A percentile compares a stretch with the other conserved stretches of the same genome.
These are phyloP conservation scores for Cryptococcus depauperatus DNA, from an alignment of 1,284 basidiomycete species.

Conservation along the genomic window DNA sequence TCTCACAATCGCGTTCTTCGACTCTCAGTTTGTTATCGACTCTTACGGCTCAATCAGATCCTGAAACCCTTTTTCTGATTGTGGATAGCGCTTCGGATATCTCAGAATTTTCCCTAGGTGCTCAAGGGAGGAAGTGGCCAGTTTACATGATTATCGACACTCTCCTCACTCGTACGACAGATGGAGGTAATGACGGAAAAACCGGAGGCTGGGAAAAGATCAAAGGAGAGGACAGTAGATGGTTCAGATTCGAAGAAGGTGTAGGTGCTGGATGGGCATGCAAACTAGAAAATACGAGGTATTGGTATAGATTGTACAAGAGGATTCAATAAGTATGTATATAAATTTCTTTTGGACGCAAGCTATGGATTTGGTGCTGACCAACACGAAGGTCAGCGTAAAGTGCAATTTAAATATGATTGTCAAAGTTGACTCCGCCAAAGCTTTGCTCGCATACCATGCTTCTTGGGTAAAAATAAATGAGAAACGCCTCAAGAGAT, in stretches of 20 bases:
- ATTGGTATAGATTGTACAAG: slow-evolving; percentile 43
- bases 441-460: too few relatives aligned
- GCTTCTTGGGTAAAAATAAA: too few relatives aligned
- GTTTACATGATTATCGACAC: slow-evolving; percentile 38
- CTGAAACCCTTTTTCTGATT: slow-evolving; percentile 44
- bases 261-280: slow-evolving; percentile 37
- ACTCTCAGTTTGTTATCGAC: slow-evolving; percentile 41
- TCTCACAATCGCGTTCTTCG: slow-evolving; percentile 40
- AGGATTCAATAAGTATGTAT: slow-evolving; percentile 9
- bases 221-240: slow-evolving; percentile 35
- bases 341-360: not conserved
- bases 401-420: too few relatives aligned
- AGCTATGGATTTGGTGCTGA: too few relatives aligned
- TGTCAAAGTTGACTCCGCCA: too few relatives aligned
- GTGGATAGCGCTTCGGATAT: slow-evolving; percentile 44
- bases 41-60: slow-evolving; percentile 33
- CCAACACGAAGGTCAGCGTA: too few relatives aligned
- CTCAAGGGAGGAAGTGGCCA: slow-evolving; percentile 35
- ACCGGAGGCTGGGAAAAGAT: slow-evolving; percentile 34
- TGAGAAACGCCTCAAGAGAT: too few relatives aligned
- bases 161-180: slow-evolving; percentile 18
- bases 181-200: too few relatives aligned
- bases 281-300: slow-evolving; percentile 47
- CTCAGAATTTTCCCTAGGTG: slow-evolving; percentile 34
- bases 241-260: slow-evolving; percentile 42